Evolutionary conservation across 2,329 filamentous ascomycete species (phyloP), one percentile per base, ranked within the genome.

Genomic region (Geoglossum cookeanum): DNA sequence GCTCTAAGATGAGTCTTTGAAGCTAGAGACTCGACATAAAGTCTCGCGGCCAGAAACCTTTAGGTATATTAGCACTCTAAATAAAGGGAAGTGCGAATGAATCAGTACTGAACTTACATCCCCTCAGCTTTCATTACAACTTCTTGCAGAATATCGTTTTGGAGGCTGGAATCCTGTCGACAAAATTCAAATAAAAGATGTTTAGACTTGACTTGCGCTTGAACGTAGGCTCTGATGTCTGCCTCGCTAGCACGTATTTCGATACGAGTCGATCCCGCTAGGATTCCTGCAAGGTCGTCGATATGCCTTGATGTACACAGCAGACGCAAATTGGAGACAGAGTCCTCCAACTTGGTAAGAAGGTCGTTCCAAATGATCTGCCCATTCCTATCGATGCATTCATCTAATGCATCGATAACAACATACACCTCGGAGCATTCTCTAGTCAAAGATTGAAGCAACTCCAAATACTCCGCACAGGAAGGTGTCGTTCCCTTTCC

Each of bases 211-310:
- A 69, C 56, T 17, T 63, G 59, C 6, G 55, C 59, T 5, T 63
- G 58, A 1, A 71, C 35, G 55, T 69, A 72, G 48, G 44, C 62
- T 22, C 47, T 11, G 27, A 71, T 60, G 60, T 73, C 71, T 1
- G 64, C 60, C 9, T 65, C 57, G 1, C 17, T 57, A 3, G 69
- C 71, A n/a, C 59, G 61, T 4, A 73, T 70, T 55, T 71, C 65
- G 6, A 66, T 13, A n/a, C 53, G 30, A 29, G 53, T 35, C 30
- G 30, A 55, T 22, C 37, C 37, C 8, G 30, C 53, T n/a, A 55
- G 13, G 27, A 17, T 55, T 29, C 32, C 37, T 45, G 30, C 37
- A 44, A 55, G 11, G 15, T 32, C 30, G 53, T 32, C 30, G 27
- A 55, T 35, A 35, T n/a, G 32, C 53, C 53, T 35, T 35, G 55